Evolutionary conservation across 176 grass and related monocot genomes (phyloP), one percentile per base, ranked within the genome.

Genomic region (Oryza brachyantha): DNA sequence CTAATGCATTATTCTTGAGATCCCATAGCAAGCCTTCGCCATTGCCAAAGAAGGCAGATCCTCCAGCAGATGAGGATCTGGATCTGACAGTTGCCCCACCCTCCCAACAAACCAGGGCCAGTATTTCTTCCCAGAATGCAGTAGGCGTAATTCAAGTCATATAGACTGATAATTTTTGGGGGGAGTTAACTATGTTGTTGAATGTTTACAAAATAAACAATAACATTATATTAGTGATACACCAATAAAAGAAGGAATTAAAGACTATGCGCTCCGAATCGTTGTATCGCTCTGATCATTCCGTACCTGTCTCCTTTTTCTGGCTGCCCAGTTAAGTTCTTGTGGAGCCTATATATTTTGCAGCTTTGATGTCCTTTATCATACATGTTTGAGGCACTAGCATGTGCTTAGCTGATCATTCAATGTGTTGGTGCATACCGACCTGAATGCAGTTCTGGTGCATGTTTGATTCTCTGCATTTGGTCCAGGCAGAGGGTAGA

Each of bases 41-140:
- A 61, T 28, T 72, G 13, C 72, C 72, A 24, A 29, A 12, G 4
- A 75, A 79, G 64, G 48, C 76, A 66, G 76, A 54, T 60, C 38
- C 34, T 73, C 38, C 36, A 81, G 29, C 77, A 84, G 76, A 91
- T 39, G 35, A 79, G 16, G 80, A 81, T 70, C 34, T 91, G 71
- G 88, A 87, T 68, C 76, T 91, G 64, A 84, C 64, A n/a, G 81
- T 87, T 66, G 81, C 65, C 40, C 84, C 80, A 40, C 84, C 88
- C 24, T 79, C 68, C 37, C 84, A 79, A 75, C 84, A 90, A 74
- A 86, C 25, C 6, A 75, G 83, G 70, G 83, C 70, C 62, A 90
- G 80, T 43, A 75, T 87, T 45, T 87, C 76, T 73, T 84, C 88
- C 37, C 80, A 71, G 76, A 87, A 80, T 46, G 75, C 45, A 2